These are phyloP conservation scores for Suhomyces bribrorum DNA, from an alignment of 1,139 yeast genomes.

Conservation along the genomic window DNA sequence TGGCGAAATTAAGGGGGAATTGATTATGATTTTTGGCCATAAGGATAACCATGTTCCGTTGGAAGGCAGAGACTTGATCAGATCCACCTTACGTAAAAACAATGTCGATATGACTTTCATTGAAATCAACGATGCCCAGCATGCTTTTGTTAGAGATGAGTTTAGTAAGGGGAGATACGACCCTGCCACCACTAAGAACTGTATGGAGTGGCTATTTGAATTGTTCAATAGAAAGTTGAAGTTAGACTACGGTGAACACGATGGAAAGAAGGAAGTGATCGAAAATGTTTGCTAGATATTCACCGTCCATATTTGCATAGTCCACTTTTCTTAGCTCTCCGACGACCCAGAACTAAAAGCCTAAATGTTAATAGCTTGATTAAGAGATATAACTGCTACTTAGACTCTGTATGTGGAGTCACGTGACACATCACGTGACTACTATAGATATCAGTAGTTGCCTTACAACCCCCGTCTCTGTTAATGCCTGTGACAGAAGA, in stretches of 20 bases:
- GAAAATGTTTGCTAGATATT: constrained; percentile 65
- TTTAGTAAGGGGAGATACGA: constrained; percentile 77
- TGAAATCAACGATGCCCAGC: constrained; percentile 80
- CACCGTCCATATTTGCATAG: neutral
- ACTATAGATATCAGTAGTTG: too few species aligned
- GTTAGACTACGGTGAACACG: constrained; percentile 65
- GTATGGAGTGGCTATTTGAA: constrained; percentile 68
- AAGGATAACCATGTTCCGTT: constrained; percentile 81
- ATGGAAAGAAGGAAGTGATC: constrained; percentile 47
- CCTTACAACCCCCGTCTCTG: too few species aligned
- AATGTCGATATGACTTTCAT: constrained; percentile 67
- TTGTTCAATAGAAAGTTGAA: constrained; percentile 69
- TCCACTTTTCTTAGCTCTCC: too few species aligned
- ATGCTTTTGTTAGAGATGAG: constrained; percentile 81
- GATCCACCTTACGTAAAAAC: constrained; percentile 59
- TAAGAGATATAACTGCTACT: too few species aligned
- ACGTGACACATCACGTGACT: neutral
- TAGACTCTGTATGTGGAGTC: too few species aligned
- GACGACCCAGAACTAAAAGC: too few species aligned
- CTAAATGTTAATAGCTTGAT: too few species aligned
- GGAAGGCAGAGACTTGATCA: constrained; percentile 72
- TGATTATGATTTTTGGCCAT: constrained; percentile 73
- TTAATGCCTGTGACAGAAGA: too few species aligned
- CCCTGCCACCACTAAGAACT: constrained; percentile 68
- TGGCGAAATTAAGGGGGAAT: constrained; percentile 57